Base-by-base conservation (phyloP, 2,329 filamentous ascomycete species). In the Fusarium guadeloupense region DNA sequence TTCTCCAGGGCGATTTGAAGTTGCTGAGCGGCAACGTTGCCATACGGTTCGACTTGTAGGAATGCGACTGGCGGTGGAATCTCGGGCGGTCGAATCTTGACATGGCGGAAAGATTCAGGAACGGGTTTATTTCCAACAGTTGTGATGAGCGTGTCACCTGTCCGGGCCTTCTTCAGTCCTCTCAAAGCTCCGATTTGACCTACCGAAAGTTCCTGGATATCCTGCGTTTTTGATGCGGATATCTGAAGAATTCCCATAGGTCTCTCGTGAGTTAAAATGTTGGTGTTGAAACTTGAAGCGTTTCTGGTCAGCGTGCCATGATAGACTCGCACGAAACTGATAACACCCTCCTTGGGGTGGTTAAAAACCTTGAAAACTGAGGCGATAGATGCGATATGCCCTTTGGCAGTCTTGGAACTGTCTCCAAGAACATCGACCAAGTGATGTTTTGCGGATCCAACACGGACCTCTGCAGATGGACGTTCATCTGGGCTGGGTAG, bases 31-130 rank as follows among this genome's bases (percentile, higher is more conserved):
- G 93, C 92, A 26, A 89, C 84, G 26, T 91, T 79, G 67, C 91
- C 89, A 66, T 92, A 81, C 0, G 84, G 92, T 63, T 98, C 94
- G 23, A 98, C 88, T 57, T 93, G 92, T n/a, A 96, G 89, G 74
- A 98, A 99, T 71, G 97, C 97, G 0, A 99, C 95, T 0, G 95
- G 93, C 0, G 95, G 93, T 1, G 95, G 94, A 1, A 97, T 91
- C 55, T 91, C 85, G 23, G 96, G 95, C 0, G 95, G 92, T 14
- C 92, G 87, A 30, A 99, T 85, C 71, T 97, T 93, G 14, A 98
- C 79, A 14, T 84, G 88, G 43, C 89, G 87, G 42, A 97, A 78
- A 1, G 86, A 83, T 14, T 87, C 83, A 16, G 90, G 86, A 2
- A 92, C 88, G 0, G 85, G 83, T 7, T 84, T 84, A 71, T 78